Evolutionary conservation across 176 grass and related monocot species (phyloP), one percentile per base, ranked within the genome.

Genomic region (Ensete glaucum): DNA sequence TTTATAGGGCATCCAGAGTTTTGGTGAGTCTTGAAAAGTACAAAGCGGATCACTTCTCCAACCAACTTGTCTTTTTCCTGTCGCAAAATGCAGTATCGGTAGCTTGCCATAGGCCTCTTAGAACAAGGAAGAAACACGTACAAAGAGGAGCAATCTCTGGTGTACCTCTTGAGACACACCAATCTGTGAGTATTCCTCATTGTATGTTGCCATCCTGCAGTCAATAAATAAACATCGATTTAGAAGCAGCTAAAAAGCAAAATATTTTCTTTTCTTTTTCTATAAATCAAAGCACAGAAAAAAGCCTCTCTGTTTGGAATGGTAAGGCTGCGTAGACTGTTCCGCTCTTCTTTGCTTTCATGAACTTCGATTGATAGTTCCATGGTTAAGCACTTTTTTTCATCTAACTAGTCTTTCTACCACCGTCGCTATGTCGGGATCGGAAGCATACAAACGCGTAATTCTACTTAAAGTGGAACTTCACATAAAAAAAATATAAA

Each of bases 21-120:
- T 67, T 97, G 94, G 64, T 93, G 84, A 50, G 80, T 83, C 85
- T 85, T 91, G 77, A 97, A 97, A 53, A 97, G 85, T 77, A 88
- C 64, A 65, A 87, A 87, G 21, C 90, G 90, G 78, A 91, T 91
- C 70, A 97, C 90, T 74, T 97, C 90, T 12, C 85, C 85, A 22
- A 97, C 93, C 52, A 97, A 77, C 75, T 93, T 97, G 74, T 97
- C 94, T 78, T 97, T 93, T 77, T 97, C 94, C 94, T 97, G 85
- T 69, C 34, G 19, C n/a, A 52, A 23, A 13, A 29, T 66, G 13
- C n/a, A 50, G 67, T 85, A 60, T 22, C 23, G 16, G 15, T 25
- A 73, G 53, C 55, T 52, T 70, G 16, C 48, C 48, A 50, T 1
- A 20, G 16, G 11, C 67, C 48, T 10, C 43, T 70, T 13, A n/a